Conservation (phyloP, 1,284 basidiomycete species). For the Microbotryum saponariae region DNA sequence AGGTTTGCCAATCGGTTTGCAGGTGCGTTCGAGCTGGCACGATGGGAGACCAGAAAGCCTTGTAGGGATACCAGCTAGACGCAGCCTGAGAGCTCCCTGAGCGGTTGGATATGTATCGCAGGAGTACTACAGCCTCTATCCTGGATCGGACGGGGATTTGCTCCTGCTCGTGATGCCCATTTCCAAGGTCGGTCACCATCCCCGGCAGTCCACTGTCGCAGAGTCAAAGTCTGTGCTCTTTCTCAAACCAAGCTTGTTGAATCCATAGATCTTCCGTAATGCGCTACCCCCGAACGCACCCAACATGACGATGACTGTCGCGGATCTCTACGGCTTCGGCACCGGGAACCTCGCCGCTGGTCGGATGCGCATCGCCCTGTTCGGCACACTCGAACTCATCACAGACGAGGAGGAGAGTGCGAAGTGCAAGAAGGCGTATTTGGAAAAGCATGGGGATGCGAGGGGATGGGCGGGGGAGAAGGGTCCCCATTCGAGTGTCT, state of each 20-base stretch:
- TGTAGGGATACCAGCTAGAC: background rate
- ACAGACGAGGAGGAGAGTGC: constrained; percentile 15
- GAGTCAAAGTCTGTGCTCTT: background rate
- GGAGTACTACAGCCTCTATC: constrained; percentile 31
- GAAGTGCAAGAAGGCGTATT: constrained; percentile 19
- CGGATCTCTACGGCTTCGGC: constrained; percentile 28
- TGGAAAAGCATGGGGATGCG: constrained; percentile 18
- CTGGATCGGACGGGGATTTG: constrained; percentile 28
- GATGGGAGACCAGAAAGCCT: background rate
- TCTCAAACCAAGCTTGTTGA: background rate
- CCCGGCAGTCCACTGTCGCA: no score
- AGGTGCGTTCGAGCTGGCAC: background rate
- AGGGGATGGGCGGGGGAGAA: constrained; percentile 21
- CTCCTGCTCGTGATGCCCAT: constrained; percentile 31
- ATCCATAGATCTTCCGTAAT: constrained; percentile 27
- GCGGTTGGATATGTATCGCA: constrained; percentile 5
- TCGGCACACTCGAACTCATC: constrained; percentile 27
- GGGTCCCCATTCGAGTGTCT: constrained; percentile 28
- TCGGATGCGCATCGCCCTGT: constrained; percentile 28
- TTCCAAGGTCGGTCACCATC: constrained; percentile 13
- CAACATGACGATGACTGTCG: constrained; percentile 29
- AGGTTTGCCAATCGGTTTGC: constrained; percentile 26
- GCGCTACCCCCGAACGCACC: constrained; percentile 26
- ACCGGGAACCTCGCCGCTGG: constrained; percentile 30
- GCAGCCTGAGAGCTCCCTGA: background rate